Percentiles rank a stretch among this genome's conserved stretches.
Conservation (phyloP, 257 asterid genomes). For the Gynochthodes officinalis region DNA sequence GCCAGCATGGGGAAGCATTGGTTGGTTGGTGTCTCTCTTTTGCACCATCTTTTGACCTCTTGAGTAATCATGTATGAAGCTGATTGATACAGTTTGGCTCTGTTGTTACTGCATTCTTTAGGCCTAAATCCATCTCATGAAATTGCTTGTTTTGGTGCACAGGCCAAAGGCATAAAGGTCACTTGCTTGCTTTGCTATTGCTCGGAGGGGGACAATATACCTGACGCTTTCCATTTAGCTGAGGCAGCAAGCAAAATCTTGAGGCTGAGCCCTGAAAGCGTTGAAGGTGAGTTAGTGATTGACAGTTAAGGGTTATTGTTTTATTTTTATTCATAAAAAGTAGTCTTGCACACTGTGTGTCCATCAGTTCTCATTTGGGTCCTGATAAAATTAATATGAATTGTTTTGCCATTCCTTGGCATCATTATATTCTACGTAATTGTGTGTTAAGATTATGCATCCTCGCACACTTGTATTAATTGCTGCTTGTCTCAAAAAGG, state of each 20-base stretch:
- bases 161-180: conserved; percentile 89
- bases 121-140: background rate
- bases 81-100: background rate
- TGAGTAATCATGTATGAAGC: background rate
- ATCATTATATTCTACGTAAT: background rate
- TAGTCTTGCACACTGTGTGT: background rate
- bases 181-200: conserved; percentile 92
- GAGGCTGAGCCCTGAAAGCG: conserved; percentile 37
- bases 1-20: background rate
- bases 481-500: background rate
- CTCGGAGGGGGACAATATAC: conserved; percentile 95
- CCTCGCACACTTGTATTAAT: background rate
- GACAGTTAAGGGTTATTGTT: conserved; percentile 2
- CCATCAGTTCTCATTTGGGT: background rate
- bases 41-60: too few relatives aligned
- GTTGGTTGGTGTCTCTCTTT: too few relatives aligned
- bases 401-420: background rate
- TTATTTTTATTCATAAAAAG: background rate
- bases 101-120: background rate
- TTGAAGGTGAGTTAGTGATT: conserved; percentile 46
- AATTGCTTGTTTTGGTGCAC: conserved; percentile 16
- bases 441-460: background rate
- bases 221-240: conserved; percentile 85
- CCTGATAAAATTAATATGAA: background rate
- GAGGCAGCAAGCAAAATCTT: conserved; percentile 69